Conservation (phyloP, 2,329 filamentous ascomycete genomes). For the Myrmaecium sp. region DNA sequence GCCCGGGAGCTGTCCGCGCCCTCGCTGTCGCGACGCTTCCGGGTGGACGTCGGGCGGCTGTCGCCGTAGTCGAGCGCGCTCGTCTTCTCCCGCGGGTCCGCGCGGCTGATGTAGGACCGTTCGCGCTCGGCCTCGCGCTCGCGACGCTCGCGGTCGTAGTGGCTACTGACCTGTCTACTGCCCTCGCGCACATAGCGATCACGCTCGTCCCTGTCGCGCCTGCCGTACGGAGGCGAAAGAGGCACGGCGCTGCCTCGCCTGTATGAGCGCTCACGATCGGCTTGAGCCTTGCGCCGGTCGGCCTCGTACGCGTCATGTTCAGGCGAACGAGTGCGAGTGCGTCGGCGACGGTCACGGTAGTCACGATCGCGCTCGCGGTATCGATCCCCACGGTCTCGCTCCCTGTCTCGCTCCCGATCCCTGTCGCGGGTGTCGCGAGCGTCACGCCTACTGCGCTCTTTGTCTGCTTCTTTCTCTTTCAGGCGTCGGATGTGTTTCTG, state of each 20-base stretch:
- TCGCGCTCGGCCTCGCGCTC: conserved; percentile 85
- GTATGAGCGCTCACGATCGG: conserved; percentile 86
- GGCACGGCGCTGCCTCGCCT: conserved; percentile 60
- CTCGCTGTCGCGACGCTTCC: conserved; percentile 62
- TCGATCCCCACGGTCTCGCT: conserved; percentile 30
- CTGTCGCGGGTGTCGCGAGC: conserved; percentile 29
- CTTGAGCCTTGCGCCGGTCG: conserved; percentile 81
- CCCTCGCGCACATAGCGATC: conserved; percentile 22
- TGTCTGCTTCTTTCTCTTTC: conserved; percentile 79
- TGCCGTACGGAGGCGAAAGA: conserved; percentile 29
- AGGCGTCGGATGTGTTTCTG: conserved; percentile 82
- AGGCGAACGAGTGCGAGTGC: conserved; percentile 58
- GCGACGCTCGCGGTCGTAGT: conserved; percentile 73
- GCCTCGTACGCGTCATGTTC: conserved; percentile 91
- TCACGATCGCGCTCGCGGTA: conserved; percentile 20
- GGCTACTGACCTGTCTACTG: conserved; percentile 43
- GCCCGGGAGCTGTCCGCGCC: conserved; percentile 34
- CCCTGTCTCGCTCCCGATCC: conserved; percentile 28
- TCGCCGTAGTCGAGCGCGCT: conserved; percentile 89
- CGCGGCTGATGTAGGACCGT: conserved; percentile 64
- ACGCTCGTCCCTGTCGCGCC: conserved; percentile 18
- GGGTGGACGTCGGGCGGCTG: conserved; percentile 37
- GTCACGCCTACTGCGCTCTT: conserved; percentile 34
- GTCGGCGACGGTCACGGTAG: conserved; percentile 23
- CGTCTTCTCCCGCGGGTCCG: conserved; percentile 61